Conservation (phyloP, 176 grass and related monocot species). For the Chrysopogon serrulatus region DNA sequence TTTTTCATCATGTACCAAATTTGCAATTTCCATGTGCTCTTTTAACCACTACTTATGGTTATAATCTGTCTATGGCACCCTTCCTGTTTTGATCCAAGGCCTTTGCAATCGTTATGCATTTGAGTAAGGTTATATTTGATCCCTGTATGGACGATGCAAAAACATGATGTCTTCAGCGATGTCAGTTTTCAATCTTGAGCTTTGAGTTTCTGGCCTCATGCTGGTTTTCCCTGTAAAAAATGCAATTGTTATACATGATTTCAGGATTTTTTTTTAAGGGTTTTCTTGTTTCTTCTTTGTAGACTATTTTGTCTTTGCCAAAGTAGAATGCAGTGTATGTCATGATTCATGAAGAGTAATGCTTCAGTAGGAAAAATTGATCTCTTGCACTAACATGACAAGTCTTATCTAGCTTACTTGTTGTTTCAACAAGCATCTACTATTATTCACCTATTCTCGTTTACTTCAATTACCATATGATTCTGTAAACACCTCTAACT, state of each 20-base stretch:
- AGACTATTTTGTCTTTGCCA: neutral
- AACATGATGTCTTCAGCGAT: neutral
- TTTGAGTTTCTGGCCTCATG: neutral
- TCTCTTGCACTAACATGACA: neutral
- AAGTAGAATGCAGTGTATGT: neutral
- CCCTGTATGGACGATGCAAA: neutral
- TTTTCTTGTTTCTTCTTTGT: neutral
- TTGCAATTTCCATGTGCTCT: neutral
- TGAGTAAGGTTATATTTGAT: neutral
- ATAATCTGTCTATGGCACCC: no score
- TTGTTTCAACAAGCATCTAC: neutral
- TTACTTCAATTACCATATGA: no score
- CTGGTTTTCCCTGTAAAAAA: neutral
- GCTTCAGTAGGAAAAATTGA: neutral
- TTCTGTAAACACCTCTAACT: no score
- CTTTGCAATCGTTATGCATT: neutral
- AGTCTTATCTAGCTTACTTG: slow-evolving; percentile 6
- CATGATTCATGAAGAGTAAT: neutral
- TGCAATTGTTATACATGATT: neutral
- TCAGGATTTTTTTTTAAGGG: neutral
- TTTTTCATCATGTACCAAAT: neutral
- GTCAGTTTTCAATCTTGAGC: neutral
- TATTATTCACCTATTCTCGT: neutral
- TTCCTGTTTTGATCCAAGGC: neutral
- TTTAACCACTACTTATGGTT: neutral